A percentile compares a stretch with the other conserved stretches of the same genome.
These are phyloP conservation scores for Candida corydali DNA, from an alignment of 805 yeast species.

Conservation along the genomic window DNA sequence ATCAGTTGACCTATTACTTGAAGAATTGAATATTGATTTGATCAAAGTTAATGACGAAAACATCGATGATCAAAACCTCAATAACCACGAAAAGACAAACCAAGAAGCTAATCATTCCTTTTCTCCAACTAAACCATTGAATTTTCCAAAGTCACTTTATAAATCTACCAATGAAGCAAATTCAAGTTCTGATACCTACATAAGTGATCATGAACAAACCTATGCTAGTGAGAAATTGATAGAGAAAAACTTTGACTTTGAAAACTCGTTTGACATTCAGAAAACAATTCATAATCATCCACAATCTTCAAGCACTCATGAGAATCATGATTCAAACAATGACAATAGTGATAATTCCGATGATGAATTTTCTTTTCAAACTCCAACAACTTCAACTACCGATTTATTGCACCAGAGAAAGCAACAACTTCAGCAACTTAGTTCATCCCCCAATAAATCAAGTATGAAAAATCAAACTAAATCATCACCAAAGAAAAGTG, in stretches of 20 bases:
- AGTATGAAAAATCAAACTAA: constrained; percentile 25
- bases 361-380: constrained; percentile 24
- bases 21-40: constrained; percentile 20
- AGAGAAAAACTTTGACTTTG: constrained; percentile 11
- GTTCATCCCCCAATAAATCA: constrained; percentile 34
- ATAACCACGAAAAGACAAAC: background rate
- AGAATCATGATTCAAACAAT: constrained; percentile 8
- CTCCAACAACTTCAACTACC: constrained; percentile 19
- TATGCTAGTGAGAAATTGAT: background rate
- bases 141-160: constrained; percentile 17
- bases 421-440: background rate
- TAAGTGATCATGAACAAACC: constrained; percentile 24
- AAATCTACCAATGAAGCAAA: constrained; percentile 23
- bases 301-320: too few relatives aligned
- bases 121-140: constrained; percentile 30
- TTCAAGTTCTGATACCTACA: constrained; percentile 40
- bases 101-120: background rate
- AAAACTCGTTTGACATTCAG: constrained; percentile 9
- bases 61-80: background rate
- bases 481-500: constrained; percentile 36
- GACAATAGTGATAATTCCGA: constrained; percentile 8
- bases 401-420: constrained; percentile 7
- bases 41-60: background rate
- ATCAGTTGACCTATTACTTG: constrained; percentile 26
- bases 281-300: too few relatives aligned